Conservation (phyloP, 2,329 filamentous ascomycete species). For the Fusarium floridanum region DNA sequence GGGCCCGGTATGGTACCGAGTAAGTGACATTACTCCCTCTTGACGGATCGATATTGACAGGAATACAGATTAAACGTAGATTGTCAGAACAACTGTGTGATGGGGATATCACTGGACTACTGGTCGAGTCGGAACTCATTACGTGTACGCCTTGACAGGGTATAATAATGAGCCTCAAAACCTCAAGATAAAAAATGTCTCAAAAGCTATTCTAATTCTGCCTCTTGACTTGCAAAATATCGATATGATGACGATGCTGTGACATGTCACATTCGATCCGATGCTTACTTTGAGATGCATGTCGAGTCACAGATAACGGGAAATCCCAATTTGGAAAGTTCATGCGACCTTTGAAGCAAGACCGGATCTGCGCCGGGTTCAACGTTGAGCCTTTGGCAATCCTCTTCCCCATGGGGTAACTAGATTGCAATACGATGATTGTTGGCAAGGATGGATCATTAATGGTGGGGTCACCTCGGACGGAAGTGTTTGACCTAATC, state of each 20-base stretch:
- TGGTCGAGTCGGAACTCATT: neutral
- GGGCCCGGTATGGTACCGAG: conserved; percentile 42
- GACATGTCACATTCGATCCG: neutral
- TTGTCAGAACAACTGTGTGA: neutral
- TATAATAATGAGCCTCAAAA: neutral
- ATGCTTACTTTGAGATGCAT: neutral
- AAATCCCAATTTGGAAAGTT: neutral
- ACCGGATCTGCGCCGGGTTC: neutral
- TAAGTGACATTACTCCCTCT: conserved; percentile 24
- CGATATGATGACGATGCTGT: neutral
- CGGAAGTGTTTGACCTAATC: neutral
- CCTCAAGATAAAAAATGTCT: neutral
- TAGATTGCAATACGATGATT: conserved; percentile 18
- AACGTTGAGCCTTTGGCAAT: conserved; percentile 7
- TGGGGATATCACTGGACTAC: neutral
- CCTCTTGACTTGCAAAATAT: neutral
- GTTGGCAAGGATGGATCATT: neutral
- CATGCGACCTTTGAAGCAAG: neutral
- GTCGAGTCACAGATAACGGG: neutral
- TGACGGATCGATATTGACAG: neutral
- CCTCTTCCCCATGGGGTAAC: conserved; percentile 39
- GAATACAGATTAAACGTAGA: neutral
- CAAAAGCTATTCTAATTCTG: neutral
- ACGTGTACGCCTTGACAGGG: neutral
- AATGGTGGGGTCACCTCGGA: neutral